Evolutionary conservation across 805 yeast species (phyloP).

Genomic region (Yamadazyma takamatsuzukensis): DNA sequence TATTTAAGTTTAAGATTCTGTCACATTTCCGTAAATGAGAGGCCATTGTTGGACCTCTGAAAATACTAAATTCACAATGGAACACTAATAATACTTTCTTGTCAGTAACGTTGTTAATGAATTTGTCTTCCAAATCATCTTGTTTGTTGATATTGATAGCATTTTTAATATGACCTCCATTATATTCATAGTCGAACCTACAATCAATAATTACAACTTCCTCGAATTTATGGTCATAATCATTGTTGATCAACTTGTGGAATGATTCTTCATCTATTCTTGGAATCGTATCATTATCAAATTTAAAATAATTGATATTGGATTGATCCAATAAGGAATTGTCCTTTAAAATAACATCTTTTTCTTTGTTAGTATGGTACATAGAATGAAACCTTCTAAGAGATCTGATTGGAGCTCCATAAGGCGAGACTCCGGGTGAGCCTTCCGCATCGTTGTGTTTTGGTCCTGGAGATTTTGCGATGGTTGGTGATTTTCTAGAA

Average conservation of each 20-base stretch:
- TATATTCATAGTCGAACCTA: constrained; percentile 86
- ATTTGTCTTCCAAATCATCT: constrained; percentile 58
- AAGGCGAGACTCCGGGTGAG: constrained; percentile 18
- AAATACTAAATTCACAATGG: constrained; percentile 93
- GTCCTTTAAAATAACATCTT: constrained; percentile 18
- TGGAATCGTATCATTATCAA: constrained; percentile 59
- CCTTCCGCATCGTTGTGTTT: not conserved
- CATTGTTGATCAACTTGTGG: constrained; percentile 55
- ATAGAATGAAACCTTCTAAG: constrained; percentile 64
- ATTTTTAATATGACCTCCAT: constrained; percentile 87
- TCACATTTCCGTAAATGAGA: constrained; percentile 79
- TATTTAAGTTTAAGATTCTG: constrained; percentile 64
- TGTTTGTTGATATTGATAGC: constrained; percentile 77
- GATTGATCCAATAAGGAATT: constrained; percentile 30
- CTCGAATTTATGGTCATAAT: constrained; percentile 47
- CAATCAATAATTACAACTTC: constrained; percentile 72
- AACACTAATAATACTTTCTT: constrained; percentile 60
- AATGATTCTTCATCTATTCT: constrained; percentile 60
- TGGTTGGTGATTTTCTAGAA: too few relatives aligned
- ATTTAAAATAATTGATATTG: constrained; percentile 25
- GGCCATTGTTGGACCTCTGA: constrained; percentile 94
- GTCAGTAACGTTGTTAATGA: constrained; percentile 29
- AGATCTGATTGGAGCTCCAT: constrained; percentile 15
- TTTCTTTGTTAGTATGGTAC: constrained; percentile 50
- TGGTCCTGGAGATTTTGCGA: not conserved